Evolutionary conservation across 1,139 yeast genomes (phyloP).

Genomic region (Magnusiomyces fungicola): DNA sequence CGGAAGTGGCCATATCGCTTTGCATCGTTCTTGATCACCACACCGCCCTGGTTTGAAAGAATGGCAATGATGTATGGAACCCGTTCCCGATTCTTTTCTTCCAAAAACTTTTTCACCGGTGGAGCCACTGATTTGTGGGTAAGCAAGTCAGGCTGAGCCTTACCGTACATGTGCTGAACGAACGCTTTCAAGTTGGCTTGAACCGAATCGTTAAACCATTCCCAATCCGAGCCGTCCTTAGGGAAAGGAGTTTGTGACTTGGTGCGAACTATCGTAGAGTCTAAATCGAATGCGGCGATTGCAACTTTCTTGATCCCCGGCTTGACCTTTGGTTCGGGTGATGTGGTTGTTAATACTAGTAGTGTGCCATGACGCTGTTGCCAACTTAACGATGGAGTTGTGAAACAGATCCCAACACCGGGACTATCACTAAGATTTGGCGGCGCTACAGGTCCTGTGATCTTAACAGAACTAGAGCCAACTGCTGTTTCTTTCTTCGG

Average conservation of each 20-base stretch:
- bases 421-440: neutral
- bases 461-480: neutral
- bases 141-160: neutral
- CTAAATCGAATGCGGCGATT: constrained; percentile 71
- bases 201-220: constrained; percentile 41
- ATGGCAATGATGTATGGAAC: constrained; percentile 45
- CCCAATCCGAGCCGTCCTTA: constrained; percentile 59
- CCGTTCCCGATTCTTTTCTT: constrained; percentile 2
- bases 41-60: constrained; percentile 83
- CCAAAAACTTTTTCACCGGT: constrained; percentile 8
- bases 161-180: constrained; percentile 7
- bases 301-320: constrained; percentile 10
- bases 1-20: constrained; percentile 49
- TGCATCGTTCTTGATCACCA: constrained; percentile 37
- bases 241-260: constrained; percentile 53
- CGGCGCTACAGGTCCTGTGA: neutral
- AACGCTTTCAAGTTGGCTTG: constrained; percentile 30
- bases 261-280: constrained; percentile 59
- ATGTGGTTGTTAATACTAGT: constrained; percentile 1
- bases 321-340: neutral
- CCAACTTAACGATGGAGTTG: constrained; percentile 1
- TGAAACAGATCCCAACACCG: neutral
- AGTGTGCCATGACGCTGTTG: neutral
- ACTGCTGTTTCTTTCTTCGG: too few species aligned
- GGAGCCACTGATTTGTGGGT: constrained; percentile 8